Base-by-base conservation (phyloP, 331 rosid species). In the Rosa hybrid region DNA sequence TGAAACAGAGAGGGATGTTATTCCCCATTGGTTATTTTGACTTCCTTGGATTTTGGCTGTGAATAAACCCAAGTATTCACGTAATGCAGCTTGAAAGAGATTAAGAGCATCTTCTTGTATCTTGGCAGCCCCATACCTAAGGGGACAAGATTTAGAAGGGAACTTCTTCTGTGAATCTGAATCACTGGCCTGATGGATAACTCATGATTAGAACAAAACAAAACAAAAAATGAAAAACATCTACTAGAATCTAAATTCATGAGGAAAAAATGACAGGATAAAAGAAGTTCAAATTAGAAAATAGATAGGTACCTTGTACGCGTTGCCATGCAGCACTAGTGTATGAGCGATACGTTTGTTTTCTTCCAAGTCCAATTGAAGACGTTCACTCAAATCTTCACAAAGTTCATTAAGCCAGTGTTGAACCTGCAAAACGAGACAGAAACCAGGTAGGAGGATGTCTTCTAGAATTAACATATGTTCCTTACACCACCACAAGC, bases 101-200 rank as follows among this genome's bases (percentile, higher is more conserved):
- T 80, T 88, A 54, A 93, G 57, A 45, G 99, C 98, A 84, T 95
- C 99, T 74, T 95, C 97, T 87, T 95, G 99, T 85, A 95, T 89
- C 91, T 90, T 95, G 69, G 84, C 84, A 86, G 92, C 64, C 76
- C 99, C 97, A 78, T 93, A 91, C 80, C 99, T 89, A 75, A 95
- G 78, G 84, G 97, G 93, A 84, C 99, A 91, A 78, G 98, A 95
- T 84, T 93, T 93, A 64, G 98, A 95, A 84, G 99, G 96, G 80
- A 95, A 95, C 83, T 90, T 93, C 83, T 83, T 93, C 74, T 81
- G 86, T 71, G 94, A 83, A 87, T 90, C 94, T 41, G 96, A 82
- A 80, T 87, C 96, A 78, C 93, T 78, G 42, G 71, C 75, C 97
- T 95, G 92, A 85, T 81, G 70, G 76, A 74, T 41, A 81, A 30